A percentile compares a stretch with the other conserved stretches of the same genome.
phyloP scores from a whole-genome alignment of 140 eudicot genomes.

The Stevia rebaudiana region DNA sequence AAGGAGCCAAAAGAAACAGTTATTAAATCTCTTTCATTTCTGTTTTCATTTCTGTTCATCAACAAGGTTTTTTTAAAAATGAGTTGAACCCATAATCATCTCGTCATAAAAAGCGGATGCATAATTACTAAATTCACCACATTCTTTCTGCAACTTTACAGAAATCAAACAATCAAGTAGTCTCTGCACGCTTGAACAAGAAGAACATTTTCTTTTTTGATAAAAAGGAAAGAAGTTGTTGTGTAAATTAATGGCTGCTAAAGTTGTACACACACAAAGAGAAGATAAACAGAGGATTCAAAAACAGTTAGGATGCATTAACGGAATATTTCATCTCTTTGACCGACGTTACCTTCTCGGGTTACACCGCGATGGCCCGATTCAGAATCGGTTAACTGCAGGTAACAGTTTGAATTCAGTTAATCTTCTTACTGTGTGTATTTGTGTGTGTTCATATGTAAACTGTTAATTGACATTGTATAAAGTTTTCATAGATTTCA shows the following conservation, averaged over 20 bases:
- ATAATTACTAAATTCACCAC: slow-evolving; percentile 15
- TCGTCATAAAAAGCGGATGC: not conserved
- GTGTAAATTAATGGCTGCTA: slow-evolving; percentile 52
- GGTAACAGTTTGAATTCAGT: slow-evolving; percentile 34
- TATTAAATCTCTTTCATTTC: slow-evolving; percentile 20
- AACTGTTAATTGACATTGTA: not conserved
- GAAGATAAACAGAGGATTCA: slow-evolving; percentile 62
- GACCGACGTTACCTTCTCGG: slow-evolving; percentile 67
- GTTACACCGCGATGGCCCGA: slow-evolving; percentile 33
- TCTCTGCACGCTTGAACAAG: slow-evolving; percentile 23
- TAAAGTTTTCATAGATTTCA: not conserved
- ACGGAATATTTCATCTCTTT: slow-evolving; percentile 81
- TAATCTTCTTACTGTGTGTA: not conserved
- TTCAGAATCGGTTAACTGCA: slow-evolving; percentile 41
- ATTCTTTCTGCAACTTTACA: slow-evolving; percentile 33
- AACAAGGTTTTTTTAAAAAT: not conserved
- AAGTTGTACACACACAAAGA: slow-evolving; percentile 42
- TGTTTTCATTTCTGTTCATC: too few species aligned
- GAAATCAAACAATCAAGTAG: slow-evolving; percentile 14
- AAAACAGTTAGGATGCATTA: slow-evolving; percentile 87
- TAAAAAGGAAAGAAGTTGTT: not conserved
- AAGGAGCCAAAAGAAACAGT: slow-evolving; percentile 22
- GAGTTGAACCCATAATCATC: not conserved
- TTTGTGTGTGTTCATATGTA: slow-evolving; percentile 6
- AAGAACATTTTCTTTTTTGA: slow-evolving; percentile 12